Evolutionary conservation across 2,329 filamentous ascomycete species (phyloP).

Genomic region (Fusarium mundagurra): DNA sequence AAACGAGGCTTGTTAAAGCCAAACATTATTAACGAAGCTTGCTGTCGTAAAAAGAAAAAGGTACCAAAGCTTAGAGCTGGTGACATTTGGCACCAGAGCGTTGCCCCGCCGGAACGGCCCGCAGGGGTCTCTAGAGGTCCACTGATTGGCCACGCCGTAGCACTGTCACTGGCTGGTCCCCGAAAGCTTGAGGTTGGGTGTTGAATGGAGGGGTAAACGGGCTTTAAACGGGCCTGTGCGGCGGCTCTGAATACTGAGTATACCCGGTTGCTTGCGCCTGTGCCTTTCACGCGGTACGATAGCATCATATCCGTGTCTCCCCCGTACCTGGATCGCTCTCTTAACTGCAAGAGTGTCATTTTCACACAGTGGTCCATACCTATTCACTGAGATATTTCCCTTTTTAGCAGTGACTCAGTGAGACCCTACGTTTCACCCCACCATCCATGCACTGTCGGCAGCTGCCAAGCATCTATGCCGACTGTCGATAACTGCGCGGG

Average conservation of each 20-base stretch:
- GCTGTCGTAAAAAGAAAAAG: not conserved
- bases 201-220: conserved; percentile 25
- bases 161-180: conserved; percentile 12
- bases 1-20: not conserved
- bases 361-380: not conserved
- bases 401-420: conserved; percentile 14
- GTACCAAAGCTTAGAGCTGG: not conserved
- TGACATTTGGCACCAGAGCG: conserved; percentile 12
- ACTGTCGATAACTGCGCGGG: conserved; percentile 19
- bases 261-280: not conserved
- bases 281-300: not conserved
- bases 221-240: conserved; percentile 5
- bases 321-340: not conserved
- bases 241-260: conserved; percentile 2
- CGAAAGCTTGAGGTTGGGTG: conserved; percentile 9
- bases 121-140: conserved; percentile 19
- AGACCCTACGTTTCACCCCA: conserved; percentile 21
- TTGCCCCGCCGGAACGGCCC: conserved; percentile 41
- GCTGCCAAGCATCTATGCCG: conserved; percentile 21
- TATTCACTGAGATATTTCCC: conserved; percentile 7
- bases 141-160: conserved; percentile 25
- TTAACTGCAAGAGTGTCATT: not conserved
- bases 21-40: conserved; percentile 2
- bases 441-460: conserved; percentile 24
- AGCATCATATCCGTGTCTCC: conserved; percentile 3